phyloP scores from a whole-genome alignment of 176 grass and related monocot genomes.

The Oryza coarctata region DNA sequence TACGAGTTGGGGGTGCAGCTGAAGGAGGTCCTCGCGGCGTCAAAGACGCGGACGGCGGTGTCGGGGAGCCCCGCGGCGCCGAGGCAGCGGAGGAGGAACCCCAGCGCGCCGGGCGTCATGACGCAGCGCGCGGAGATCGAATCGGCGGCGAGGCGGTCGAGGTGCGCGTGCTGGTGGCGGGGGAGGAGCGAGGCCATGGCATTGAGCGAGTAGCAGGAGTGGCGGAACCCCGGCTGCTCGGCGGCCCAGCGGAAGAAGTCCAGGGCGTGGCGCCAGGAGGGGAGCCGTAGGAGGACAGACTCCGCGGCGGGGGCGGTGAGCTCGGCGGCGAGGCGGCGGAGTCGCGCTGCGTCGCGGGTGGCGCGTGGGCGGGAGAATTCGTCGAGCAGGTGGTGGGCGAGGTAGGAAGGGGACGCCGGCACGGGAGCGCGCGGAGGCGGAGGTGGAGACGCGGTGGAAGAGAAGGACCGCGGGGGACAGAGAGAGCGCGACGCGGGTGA shows the following conservation, averaged over 20 bases:
- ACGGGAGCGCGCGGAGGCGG: background rate
- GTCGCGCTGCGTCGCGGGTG: slow-evolving; percentile 40
- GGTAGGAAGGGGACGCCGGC: slow-evolving; percentile 8
- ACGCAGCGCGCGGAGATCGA: slow-evolving; percentile 37
- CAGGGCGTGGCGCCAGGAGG: slow-evolving; percentile 56
- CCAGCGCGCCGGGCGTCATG: slow-evolving; percentile 73
- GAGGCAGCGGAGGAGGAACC: slow-evolving; percentile 74
- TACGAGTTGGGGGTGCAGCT: slow-evolving; percentile 69
- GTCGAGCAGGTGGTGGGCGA: slow-evolving; percentile 69
- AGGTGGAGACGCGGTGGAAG: background rate
- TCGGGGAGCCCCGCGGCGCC: slow-evolving; percentile 51
- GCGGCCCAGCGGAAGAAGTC: slow-evolving; percentile 83
- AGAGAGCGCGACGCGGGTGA: background rate
- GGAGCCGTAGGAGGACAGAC: slow-evolving; percentile 52
- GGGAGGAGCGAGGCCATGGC: slow-evolving; percentile 69
- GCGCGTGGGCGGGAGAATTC: slow-evolving; percentile 64
- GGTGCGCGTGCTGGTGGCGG: slow-evolving; percentile 37
- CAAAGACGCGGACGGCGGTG: slow-evolving; percentile 55
- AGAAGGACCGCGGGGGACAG: background rate
- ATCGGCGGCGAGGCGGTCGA: slow-evolving; percentile 51
- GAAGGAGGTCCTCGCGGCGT: slow-evolving; percentile 39
- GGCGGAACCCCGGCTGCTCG: slow-evolving; percentile 61
- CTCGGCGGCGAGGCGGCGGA: slow-evolving; percentile 41
- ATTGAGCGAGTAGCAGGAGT: slow-evolving; percentile 85
- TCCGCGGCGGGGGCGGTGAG: slow-evolving; percentile 42